Conservation (phyloP, 75 land plant genomes). For the Chamaecyparis obtusa region DNA sequence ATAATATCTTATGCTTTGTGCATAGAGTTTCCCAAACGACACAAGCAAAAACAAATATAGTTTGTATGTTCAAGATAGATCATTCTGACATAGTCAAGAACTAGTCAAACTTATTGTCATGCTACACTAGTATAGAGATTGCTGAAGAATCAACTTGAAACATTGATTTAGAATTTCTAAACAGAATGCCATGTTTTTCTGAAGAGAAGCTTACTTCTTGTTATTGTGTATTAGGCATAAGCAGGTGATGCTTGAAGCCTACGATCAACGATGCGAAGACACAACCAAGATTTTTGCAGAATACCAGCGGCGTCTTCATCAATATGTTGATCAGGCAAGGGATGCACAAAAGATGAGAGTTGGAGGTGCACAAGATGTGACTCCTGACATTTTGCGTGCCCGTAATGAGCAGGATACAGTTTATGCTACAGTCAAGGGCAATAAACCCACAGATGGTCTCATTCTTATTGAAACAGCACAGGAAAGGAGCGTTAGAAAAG, state of each 20-base stretch:
- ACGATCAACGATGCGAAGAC: conserved; percentile 93
- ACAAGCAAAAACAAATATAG: neutral
- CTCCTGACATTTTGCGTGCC: conserved; percentile 27
- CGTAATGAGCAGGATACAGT: conserved; percentile 57
- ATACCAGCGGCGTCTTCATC: conserved; percentile 77
- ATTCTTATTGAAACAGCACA: conserved; percentile 76
- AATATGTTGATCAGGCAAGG: conserved; percentile 80
- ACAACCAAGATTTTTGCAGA: conserved; percentile 86
- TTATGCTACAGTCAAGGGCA: conserved; percentile 70
- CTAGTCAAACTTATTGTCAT: neutral
- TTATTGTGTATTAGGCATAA: conserved; percentile 68
- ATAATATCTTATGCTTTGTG: too few relatives aligned
- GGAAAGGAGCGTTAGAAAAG: conserved; percentile 77
- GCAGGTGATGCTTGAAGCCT: conserved; percentile 88
- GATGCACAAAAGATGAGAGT: conserved; percentile 64
- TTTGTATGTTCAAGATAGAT: neutral
- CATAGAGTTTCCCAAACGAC: too few relatives aligned
- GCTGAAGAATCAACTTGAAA: neutral
- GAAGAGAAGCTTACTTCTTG: neutral
- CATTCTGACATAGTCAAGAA: neutral
- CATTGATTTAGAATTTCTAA: neutral
- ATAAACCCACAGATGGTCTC: conserved; percentile 57
- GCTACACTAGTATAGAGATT: neutral
- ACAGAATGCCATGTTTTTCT: neutral
- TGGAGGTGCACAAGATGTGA: conserved; percentile 35